phyloP scores from a whole-genome alignment of 306 rosid species.

The Trifolium fragiferum region DNA sequence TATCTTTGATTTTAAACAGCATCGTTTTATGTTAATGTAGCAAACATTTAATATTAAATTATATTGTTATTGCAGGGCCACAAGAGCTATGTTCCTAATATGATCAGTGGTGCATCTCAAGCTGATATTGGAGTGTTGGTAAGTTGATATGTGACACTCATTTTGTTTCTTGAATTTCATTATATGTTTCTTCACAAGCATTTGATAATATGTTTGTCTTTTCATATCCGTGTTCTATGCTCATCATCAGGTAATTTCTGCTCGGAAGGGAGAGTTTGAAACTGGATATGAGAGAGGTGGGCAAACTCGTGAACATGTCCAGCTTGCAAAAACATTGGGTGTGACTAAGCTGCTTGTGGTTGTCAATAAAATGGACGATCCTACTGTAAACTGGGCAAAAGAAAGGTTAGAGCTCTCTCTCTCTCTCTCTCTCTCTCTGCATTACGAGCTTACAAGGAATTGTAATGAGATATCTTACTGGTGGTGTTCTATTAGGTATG shows the following conservation, averaged over 20 bases:
- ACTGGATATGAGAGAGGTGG: conserved; percentile 99
- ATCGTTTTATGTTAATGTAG: conserved; percentile 24
- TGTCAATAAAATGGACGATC: conserved; percentile 96
- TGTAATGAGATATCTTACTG: conserved; percentile 13
- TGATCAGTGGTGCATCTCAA: conserved; percentile 99
- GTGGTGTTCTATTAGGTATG: conserved; percentile 64
- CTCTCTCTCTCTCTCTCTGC: neutral
- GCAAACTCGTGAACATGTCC: conserved; percentile 99
- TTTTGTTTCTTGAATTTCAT: conserved; percentile 15
- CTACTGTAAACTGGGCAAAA: conserved; percentile 94
- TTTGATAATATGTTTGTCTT: conserved; percentile 19
- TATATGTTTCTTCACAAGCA: conserved; percentile 14
- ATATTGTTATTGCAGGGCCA: conserved; percentile 73
- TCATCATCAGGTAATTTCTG: conserved; percentile 83
- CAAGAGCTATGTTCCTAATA: conserved; percentile 99
- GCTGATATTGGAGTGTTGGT: conserved; percentile 99
- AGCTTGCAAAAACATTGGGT: conserved; percentile 95
- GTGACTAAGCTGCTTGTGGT: conserved; percentile 90
- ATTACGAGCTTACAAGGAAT: neutral
- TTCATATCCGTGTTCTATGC: conserved; percentile 11
- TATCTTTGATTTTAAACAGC: conserved; percentile 8
- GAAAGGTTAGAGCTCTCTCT: conserved; percentile 63
- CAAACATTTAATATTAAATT: conserved; percentile 27
- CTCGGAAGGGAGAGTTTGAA: conserved; percentile 98
- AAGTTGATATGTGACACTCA: conserved; percentile 46